These are phyloP conservation scores for Staphylotrichum tortipilum DNA, from an alignment of 495 filamentous ascomycete genomes.

Conservation along the genomic window DNA sequence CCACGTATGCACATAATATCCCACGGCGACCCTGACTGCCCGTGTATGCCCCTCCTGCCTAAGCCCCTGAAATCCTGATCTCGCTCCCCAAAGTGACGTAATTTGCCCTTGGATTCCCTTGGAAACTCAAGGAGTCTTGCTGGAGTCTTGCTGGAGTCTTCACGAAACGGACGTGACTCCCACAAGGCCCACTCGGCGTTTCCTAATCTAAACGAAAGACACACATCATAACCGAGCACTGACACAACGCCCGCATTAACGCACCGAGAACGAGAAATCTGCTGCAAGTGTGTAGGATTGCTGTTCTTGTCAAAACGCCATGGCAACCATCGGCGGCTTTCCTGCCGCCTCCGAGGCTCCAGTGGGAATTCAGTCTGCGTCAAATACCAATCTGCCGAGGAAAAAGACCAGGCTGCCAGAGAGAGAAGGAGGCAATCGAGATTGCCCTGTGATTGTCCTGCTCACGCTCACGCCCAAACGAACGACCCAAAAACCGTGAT, in stretches of 20 bases:
- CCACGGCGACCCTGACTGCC: too few relatives aligned
- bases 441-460: constrained; percentile 8
- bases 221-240: background rate
- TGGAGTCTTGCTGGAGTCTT: too few relatives aligned
- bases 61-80: too few relatives aligned
- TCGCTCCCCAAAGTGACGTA: too few relatives aligned
- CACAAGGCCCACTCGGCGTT: too few relatives aligned
- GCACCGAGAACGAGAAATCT: background rate
- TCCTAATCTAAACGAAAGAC: background rate
- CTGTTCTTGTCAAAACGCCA: background rate
- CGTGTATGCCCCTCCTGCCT: too few relatives aligned
- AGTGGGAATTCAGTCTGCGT: constrained; percentile 3
- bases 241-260: too few relatives aligned
- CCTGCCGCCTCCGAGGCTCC: background rate
- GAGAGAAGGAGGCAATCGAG: constrained; percentile 3
- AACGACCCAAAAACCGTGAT: constrained; percentile 15
- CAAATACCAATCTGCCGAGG: constrained; percentile 2
- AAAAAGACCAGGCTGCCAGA: constrained; percentile 1
- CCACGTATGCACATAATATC: too few relatives aligned
- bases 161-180: too few relatives aligned
- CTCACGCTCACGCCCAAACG: constrained; percentile 12
- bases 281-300: background rate
- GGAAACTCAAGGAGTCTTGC: too few relatives aligned
- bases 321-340: constrained; percentile 5
- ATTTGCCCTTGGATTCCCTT: too few relatives aligned